A percentile compares a stretch with the other conserved stretches of the same genome.
Evolutionary conservation across 345 rosid species (phyloP).

Genomic region (Syzygium aqueum): DNA sequence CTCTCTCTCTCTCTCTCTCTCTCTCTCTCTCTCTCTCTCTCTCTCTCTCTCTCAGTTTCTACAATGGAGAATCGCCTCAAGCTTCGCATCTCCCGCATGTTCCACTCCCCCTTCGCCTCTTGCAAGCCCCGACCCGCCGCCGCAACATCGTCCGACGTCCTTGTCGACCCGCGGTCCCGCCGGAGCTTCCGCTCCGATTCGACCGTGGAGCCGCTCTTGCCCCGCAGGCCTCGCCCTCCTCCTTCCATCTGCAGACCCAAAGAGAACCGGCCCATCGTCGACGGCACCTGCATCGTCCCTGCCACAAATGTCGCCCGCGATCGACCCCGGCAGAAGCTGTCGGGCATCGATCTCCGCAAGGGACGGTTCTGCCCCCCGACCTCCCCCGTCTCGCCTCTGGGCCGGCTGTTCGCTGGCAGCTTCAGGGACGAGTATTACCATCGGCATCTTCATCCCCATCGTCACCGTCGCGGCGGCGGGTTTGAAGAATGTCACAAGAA

Average conservation of each 20-base stretch:
- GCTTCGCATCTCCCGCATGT: slow-evolving; percentile 51
- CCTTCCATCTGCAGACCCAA: slow-evolving; percentile 18
- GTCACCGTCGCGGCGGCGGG: background rate
- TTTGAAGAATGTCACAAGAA: slow-evolving; percentile 10
- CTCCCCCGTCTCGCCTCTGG: background rate
- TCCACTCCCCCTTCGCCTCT: slow-evolving; percentile 48
- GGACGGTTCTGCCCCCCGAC: background rate
- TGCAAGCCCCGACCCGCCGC: slow-evolving; percentile 44
- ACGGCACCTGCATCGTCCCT: slow-evolving; percentile 18
- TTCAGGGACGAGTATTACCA: background rate
- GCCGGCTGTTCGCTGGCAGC: slow-evolving; percentile 1
- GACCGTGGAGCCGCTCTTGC: background rate
- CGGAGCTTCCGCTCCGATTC: background rate
- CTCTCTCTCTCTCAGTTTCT: background rate
- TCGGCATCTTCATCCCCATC: background rate
- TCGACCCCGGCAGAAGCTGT: slow-evolving; percentile 6
- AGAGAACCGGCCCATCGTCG: slow-evolving; percentile 7
- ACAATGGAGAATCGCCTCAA: slow-evolving; percentile 57
- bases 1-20: background rate
- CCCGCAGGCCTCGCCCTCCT: slow-evolving; percentile 9
- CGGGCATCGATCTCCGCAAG: background rate
- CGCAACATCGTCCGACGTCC: slow-evolving; percentile 26
- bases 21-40: background rate
- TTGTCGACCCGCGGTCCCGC: slow-evolving; percentile 1
- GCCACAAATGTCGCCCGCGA: slow-evolving; percentile 1